A percentile compares a stretch with the other conserved stretches of the same genome.
phyloP scores from a whole-genome alignment of 176 grass and related monocot species.

The Avena atlantica region DNA sequence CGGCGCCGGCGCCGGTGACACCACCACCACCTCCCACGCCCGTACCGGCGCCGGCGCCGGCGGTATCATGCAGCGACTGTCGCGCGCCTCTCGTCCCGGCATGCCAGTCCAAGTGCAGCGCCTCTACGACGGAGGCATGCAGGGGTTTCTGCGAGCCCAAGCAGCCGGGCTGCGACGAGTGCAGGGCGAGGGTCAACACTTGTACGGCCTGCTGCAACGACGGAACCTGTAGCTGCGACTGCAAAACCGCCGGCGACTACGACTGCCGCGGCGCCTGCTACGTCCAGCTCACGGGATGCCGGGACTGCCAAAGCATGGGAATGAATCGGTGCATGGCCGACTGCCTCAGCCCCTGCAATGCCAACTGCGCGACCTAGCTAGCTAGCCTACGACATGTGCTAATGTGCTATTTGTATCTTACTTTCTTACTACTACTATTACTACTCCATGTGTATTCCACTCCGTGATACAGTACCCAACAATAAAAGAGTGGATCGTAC shows the following conservation, averaged over 20 bases:
- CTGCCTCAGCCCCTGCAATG: neutral
- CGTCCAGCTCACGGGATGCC: neutral
- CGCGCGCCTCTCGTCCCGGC: neutral
- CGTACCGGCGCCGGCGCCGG: neutral
- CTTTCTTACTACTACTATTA: too few species aligned
- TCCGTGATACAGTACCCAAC: neutral
- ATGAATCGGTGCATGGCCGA: neutral
- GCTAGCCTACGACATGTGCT: neutral
- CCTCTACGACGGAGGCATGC: neutral
- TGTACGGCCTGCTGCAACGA: neutral
- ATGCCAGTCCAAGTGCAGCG: neutral
- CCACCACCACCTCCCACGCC: neutral
- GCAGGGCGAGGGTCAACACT: neutral
- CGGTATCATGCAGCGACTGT: neutral
- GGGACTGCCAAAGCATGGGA: neutral
- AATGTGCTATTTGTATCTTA: neutral
- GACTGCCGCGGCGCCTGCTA: neutral
- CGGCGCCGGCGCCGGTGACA: too few species aligned
- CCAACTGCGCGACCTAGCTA: neutral
- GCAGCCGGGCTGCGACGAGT: neutral
- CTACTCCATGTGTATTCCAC: neutral
- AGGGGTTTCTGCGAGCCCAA: neutral
- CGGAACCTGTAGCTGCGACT: neutral
- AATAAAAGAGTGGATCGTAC: neutral
- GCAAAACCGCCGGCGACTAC: neutral